Percentiles rank a stretch among this genome's conserved stretches.
phyloP scores from a whole-genome alignment of 768 basidiomycete genomes.

The Dentipellis fragilis region DNA sequence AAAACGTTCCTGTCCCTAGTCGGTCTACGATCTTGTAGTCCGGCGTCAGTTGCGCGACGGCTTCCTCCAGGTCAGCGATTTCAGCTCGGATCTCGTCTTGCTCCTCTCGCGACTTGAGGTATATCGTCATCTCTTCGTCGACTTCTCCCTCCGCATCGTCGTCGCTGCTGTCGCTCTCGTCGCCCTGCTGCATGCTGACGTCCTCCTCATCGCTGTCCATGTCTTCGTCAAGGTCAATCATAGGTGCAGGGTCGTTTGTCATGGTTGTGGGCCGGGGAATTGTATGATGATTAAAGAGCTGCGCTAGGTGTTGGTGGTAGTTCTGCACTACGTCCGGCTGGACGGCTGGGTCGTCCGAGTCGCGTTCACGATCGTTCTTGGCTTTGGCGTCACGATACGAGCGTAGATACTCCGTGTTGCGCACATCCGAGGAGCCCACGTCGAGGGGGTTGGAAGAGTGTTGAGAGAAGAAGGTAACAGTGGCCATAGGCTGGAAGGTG shows the following conservation, averaged over 20 bases:
- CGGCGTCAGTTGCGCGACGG: slow-evolving; percentile 52
- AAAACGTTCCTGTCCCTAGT: slow-evolving; percentile 95
- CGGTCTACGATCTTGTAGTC: slow-evolving; percentile 82
- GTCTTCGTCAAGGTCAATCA: slow-evolving; percentile 40
- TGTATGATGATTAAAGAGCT: slow-evolving; percentile 26
- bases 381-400: slow-evolving; percentile 26
- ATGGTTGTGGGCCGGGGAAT: slow-evolving; percentile 5
- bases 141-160: slow-evolving; percentile 28
- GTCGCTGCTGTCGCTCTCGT: slow-evolving; percentile 16
- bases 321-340: slow-evolving; percentile 27
- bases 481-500: background rate
- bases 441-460: slow-evolving; percentile 73
- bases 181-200: slow-evolving; percentile 15
- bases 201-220: slow-evolving; percentile 40
- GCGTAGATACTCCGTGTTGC: slow-evolving; percentile 36
- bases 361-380: slow-evolving; percentile 18
- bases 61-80: slow-evolving; percentile 57
- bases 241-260: slow-evolving; percentile 4
- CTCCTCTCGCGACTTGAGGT: slow-evolving; percentile 53
- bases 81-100: slow-evolving; percentile 67
- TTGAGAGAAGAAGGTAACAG: slow-evolving; percentile 35
- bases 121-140: slow-evolving; percentile 55
- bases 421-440: slow-evolving; percentile 48
- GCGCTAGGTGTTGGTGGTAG: slow-evolving; percentile 43
- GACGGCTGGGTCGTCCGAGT: slow-evolving; percentile 44